Conservation (phyloP, 441 rosid genomes). For the Mallotus japonicus region DNA sequence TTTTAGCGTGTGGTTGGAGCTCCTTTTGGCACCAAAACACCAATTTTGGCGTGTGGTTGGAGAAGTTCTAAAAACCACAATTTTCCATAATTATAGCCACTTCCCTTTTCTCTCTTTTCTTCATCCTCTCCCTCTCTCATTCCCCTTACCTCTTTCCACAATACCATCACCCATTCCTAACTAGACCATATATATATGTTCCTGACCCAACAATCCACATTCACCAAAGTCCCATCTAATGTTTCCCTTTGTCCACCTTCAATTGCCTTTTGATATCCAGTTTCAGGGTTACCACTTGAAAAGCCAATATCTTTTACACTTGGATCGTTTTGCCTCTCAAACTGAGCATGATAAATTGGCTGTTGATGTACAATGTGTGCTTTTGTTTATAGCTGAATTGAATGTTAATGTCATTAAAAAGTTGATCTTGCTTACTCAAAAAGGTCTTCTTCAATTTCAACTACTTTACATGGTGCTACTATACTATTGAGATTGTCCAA, state of each 20-base stretch:
- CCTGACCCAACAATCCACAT: constrained; percentile 42
- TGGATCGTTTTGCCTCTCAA: constrained; percentile 61
- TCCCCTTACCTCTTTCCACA: constrained; percentile 28
- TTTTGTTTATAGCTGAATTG: constrained; percentile 66
- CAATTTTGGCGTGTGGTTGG: no score
- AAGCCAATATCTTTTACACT: constrained; percentile 76
- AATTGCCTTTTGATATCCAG: constrained; percentile 69
- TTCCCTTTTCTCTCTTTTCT: constrained; percentile 59
- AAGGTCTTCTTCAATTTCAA: constrained; percentile 79
- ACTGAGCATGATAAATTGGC: constrained; percentile 72
- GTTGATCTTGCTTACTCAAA: constrained; percentile 70
- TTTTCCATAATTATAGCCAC: constrained; percentile 55
- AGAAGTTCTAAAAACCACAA: constrained; percentile 27
- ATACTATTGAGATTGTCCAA: constrained; percentile 63
- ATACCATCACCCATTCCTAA: constrained; percentile 29
- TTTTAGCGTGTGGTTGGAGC: no score
- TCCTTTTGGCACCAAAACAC: no score
- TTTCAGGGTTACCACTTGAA: constrained; percentile 76
- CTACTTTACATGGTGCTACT: constrained; percentile 83
- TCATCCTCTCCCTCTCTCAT: constrained; percentile 53
- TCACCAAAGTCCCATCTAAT: constrained; percentile 39
- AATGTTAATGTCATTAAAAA: constrained; percentile 84
- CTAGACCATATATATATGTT: constrained; percentile 59
- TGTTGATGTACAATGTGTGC: constrained; percentile 45
- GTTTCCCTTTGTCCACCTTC: constrained; percentile 57